phyloP scores from a whole-genome alignment of 371 early-diverging fungal species.

The Mucor mucedo region DNA sequence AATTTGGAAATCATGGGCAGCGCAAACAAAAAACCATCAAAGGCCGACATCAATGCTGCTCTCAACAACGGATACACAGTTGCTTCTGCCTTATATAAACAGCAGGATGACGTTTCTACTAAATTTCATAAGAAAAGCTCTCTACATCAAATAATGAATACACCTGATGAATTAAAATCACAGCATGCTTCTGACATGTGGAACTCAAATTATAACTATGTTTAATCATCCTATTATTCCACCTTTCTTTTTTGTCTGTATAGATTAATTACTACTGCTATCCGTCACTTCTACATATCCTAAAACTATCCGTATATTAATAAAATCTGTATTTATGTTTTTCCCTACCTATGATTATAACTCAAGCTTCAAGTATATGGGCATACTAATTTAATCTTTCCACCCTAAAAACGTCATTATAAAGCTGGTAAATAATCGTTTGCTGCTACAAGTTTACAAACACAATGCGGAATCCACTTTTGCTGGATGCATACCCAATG shows the following conservation, averaged over 20 bases:
- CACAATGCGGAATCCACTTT: too few species aligned
- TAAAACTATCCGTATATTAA: too few species aligned
- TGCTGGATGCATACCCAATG: too few species aligned
- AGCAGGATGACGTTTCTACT: neutral
- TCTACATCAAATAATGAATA: constrained; percentile 1
- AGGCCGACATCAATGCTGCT: neutral
- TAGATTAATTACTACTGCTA: too few species aligned
- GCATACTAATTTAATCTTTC: too few species aligned
- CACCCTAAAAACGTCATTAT: too few species aligned
- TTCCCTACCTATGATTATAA: too few species aligned
- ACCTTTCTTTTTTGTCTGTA: neutral
- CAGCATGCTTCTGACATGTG: neutral
- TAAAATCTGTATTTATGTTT: too few species aligned
- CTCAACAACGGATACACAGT: neutral
- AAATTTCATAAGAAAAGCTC: neutral
- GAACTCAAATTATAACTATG: neutral
- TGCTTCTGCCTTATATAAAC: neutral
- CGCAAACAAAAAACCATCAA: constrained; percentile 34
- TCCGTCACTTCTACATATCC: too few species aligned
- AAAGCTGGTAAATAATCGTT: too few species aligned
- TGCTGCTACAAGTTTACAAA: too few species aligned
- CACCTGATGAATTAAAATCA: constrained; percentile 4
- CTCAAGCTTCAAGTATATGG: too few species aligned
- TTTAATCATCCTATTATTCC: neutral
- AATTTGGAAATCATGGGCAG: constrained; percentile 49